These are phyloP conservation scores for Paraconiothyrium brasiliense DNA, from an alignment of 2,329 filamentous ascomycete species.

Conservation along the genomic window DNA sequence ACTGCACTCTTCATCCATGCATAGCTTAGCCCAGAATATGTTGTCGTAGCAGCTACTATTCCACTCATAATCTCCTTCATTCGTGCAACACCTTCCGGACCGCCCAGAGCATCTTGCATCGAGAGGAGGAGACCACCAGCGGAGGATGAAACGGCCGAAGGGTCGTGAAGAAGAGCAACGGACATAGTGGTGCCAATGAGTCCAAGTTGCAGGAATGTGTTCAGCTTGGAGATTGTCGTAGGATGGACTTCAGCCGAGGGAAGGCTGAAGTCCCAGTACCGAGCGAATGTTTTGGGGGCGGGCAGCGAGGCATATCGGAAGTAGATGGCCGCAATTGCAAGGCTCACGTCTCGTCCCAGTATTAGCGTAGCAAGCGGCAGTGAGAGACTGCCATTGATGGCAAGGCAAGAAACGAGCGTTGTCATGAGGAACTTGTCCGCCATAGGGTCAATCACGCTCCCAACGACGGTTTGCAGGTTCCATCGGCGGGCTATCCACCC, in stretches of 20 bases:
- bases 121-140: slow-evolving; percentile 36
- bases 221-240: slow-evolving; percentile 85
- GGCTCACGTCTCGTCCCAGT: slow-evolving; percentile 83
- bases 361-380: slow-evolving; percentile 91
- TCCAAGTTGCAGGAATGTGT: slow-evolving; percentile 89
- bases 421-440: slow-evolving; percentile 98
- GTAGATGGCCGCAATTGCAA: slow-evolving; percentile 89
- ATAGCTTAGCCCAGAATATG: slow-evolving; percentile 95
- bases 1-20: slow-evolving; percentile 90
- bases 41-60: slow-evolving; percentile 84
- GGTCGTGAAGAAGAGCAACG: slow-evolving; percentile 74
- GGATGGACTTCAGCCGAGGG: slow-evolving; percentile 86
- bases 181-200: slow-evolving; percentile 87
- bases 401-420: slow-evolving; percentile 83
- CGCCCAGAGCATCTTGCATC: slow-evolving; percentile 40
- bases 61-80: slow-evolving; percentile 66
- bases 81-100: slow-evolving; percentile 45
- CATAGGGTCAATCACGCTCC: slow-evolving; percentile 88
- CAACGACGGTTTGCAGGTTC: slow-evolving; percentile 91
- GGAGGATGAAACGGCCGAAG: slow-evolving; percentile 62
- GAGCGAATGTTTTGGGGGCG: slow-evolving; percentile 86
- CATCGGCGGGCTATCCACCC: slow-evolving; percentile 91
- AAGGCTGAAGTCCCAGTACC: slow-evolving; percentile 98
- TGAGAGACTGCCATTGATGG: slow-evolving; percentile 82
- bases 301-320: slow-evolving; percentile 96